These are phyloP conservation scores for Terana coerulea DNA, from an alignment of 768 basidiomycete species.

Conservation along the genomic window DNA sequence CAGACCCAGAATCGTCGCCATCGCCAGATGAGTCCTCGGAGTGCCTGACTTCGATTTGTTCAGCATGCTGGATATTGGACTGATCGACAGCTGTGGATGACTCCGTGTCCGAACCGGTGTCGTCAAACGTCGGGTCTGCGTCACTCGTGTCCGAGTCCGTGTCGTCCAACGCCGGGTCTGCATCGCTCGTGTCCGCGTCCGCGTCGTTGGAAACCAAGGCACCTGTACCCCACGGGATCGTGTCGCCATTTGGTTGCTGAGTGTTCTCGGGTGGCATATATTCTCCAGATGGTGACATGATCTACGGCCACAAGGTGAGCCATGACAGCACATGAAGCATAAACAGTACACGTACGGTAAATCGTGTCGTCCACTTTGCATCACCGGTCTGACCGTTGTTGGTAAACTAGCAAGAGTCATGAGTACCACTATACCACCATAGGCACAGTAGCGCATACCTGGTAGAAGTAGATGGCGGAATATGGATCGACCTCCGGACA, in stretches of 20 bases:
- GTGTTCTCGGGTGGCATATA: constrained; percentile 24
- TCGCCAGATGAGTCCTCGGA: background rate
- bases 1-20: background rate
- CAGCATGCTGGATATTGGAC: background rate
- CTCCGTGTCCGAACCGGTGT: background rate
- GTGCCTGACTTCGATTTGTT: background rate
- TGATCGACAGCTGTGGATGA: background rate
- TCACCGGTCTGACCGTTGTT: constrained; percentile 22
- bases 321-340: background rate
- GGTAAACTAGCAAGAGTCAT: constrained; percentile 24
- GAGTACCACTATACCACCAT: background rate
- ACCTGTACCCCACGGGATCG: constrained; percentile 36
- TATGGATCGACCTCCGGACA: constrained; percentile 36
- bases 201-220: constrained; percentile 7
- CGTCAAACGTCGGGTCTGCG: background rate
- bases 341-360: constrained; percentile 27
- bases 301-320: constrained; percentile 19
- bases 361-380: constrained; percentile 36
- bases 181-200: background rate
- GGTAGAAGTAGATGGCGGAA: constrained; percentile 38
- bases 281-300: constrained; percentile 29
- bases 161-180: background rate
- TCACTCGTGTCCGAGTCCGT: background rate
- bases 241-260: constrained; percentile 32
- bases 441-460: constrained; percentile 28